Base-by-base conservation (phyloP, 2,329 filamentous ascomycete species). In the Aspergillus fischeri region DNA sequence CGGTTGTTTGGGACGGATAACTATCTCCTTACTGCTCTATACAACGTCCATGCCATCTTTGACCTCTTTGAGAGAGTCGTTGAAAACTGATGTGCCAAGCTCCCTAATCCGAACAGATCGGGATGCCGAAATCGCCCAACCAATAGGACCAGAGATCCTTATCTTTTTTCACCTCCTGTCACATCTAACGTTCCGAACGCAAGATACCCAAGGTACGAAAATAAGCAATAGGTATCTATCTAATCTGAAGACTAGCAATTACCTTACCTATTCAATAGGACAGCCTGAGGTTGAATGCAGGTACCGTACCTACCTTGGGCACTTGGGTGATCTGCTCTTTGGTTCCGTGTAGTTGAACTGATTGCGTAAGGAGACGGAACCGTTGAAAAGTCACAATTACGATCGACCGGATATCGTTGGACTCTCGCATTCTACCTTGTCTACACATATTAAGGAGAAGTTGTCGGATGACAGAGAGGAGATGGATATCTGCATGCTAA, bases 61-160 rank as follows among this genome's bases (percentile, higher is more conserved):
- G 32, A 35, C 5, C 11, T 17, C 32, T 38, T 17, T 7, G 32
- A 7, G 1, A 17, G 32, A 17, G 14, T 17, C 3, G 14, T 38
- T 38, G 14, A 38, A 38, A 6, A 38, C 41, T 44, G 41, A 20
- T 24, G 44, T 35, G 55, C 60, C 55, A 65, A 58, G 59, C n/a
- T 54, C 60, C 56, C 47, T 54, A 56, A 51, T 25, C 48, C 27
- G 29, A 28, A 35, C 28, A 24, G 42, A 47, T 61, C 63, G 62
- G 63, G 65, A 65, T 66, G 61, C 65, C 59, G 61, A 63, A 54
- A 42, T 24, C 51, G 44, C 8, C 48, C 45, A 50, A 49, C 67
- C 66, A 70, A 70, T 70, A 54, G 58, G 49, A 49, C 50, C 14
- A 6, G 8, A 2, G 28, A 51, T 58, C 59, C 66, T 69, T 70